Evolutionary conservation across 192 early-diverging fungal genomes (phyloP), one percentile per base, ranked within the genome.

Genomic region (Phlyctochytrium bullatum): DNA sequence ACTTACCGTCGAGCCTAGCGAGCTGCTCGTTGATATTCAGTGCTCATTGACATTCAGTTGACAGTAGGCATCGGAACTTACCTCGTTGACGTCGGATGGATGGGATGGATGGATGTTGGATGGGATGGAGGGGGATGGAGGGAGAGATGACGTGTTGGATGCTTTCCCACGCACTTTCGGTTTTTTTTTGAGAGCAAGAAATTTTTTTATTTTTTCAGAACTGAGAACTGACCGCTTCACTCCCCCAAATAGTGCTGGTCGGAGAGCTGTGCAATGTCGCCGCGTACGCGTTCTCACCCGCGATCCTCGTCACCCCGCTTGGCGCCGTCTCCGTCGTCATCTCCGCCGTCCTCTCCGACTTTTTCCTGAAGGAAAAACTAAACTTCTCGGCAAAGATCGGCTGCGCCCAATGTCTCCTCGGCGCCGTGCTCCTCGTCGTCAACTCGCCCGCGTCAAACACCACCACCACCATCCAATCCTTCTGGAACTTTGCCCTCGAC

Each of bases 241-340:
- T 34, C 33, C 33, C 29, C 3, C 3, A 6, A 61, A 61, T 82
- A 72, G 90, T 98, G 93, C 88, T 88, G 2, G 68, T 93, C 32
- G 96, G 96, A 64, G 96, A 98, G 82, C 80, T 97, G 64, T 92
- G 88, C 74, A 98, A 98, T 80, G 93, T 98, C 75, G 90, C 91
- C 2, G 97, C 96, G 1, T 98, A 98, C 71, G 92, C 93, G 35
- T 98, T 98, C 85, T 90, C 93, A 34, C 96, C 96, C 1, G 93
- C 96, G 25, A 93, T 96, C 70, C 86, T 98, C 36, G 93, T 98
- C 23, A 98, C 96, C 32, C 96, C 96, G 1, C 86, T 98, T 63
- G 94, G 94, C 34, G 92, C 93, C 36, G 80, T 96, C 25, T 89
- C 88, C 72, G 96, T 96, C 52, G 91, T 96, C 62, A 91, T 94